Evolutionary conservation across 371 early-diverging fungal genomes (phyloP).

Genomic region (Rhizopus delemar): DNA sequence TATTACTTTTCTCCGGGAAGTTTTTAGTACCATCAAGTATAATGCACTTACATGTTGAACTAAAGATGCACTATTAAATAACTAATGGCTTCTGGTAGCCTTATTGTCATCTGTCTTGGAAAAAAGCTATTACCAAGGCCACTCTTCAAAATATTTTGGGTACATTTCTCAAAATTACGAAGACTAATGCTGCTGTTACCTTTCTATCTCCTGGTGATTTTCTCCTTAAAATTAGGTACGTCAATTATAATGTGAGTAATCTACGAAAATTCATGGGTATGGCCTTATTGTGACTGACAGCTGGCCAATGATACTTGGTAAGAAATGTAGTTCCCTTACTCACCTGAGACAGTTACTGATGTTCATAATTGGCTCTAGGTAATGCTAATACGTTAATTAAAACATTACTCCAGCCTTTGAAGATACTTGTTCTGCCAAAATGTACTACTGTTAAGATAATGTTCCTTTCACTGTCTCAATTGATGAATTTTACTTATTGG

Average conservation of each 20-base stretch:
- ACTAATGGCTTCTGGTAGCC: slow-evolving; percentile 20
- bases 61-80: slow-evolving; percentile 34
- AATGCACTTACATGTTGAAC: no score
- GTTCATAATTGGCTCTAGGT: neutral
- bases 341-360: slow-evolving; percentile 5
- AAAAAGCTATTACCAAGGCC: slow-evolving; percentile 28
- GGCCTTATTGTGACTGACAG: neutral
- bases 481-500: slow-evolving; percentile 7
- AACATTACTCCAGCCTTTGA: slow-evolving; percentile 26
- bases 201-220: neutral
- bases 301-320: no score
- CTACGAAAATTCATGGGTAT: slow-evolving; percentile 19
- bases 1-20: no score
- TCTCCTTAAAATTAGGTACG: slow-evolving; percentile 13
- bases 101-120: neutral
- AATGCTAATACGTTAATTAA: slow-evolving; percentile 22
- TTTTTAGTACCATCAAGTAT: no score
- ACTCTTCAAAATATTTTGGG: slow-evolving; percentile 51
- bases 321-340: no score
- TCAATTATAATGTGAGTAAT: slow-evolving; percentile 19
- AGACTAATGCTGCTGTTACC: slow-evolving; percentile 28
- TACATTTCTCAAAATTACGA: slow-evolving; percentile 32
- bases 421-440: slow-evolving; percentile 22
- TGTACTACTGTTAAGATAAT: slow-evolving; percentile 33
- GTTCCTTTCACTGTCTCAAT: slow-evolving; percentile 23